Evolutionary conservation across 2,329 filamentous ascomycete species (phyloP).

Genomic region (Colletotrichum sp.): DNA sequence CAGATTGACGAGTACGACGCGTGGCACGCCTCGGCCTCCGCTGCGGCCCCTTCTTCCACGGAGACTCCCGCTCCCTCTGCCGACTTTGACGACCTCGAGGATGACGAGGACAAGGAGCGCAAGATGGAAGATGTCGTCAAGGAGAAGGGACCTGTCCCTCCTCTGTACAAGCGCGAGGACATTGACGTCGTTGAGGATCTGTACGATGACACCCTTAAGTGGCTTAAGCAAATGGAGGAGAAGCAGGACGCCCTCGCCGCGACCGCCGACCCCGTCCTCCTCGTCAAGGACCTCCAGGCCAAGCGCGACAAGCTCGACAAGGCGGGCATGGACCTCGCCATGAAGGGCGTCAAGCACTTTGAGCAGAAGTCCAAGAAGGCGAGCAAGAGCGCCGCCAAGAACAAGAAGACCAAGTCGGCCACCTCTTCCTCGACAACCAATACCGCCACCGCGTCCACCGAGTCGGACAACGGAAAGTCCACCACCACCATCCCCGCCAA

Average conservation of each 20-base stretch:
- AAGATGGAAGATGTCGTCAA: slow-evolving; percentile 49
- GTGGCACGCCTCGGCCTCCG: slow-evolving; percentile 58
- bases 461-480: slow-evolving; percentile 37
- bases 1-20: slow-evolving; percentile 73
- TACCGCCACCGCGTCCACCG: slow-evolving; percentile 24
- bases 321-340: slow-evolving; percentile 71
- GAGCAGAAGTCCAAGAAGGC: slow-evolving; percentile 51
- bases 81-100: slow-evolving; percentile 79
- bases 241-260: slow-evolving; percentile 73
- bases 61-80: slow-evolving; percentile 50
- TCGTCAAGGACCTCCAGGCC: slow-evolving; percentile 72
- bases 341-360: slow-evolving; percentile 68
- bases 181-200: slow-evolving; percentile 67
- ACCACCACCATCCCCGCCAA: slow-evolving; percentile 38
- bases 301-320: slow-evolving; percentile 76
- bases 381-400: slow-evolving; percentile 34
- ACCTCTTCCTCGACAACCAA: slow-evolving; percentile 45
- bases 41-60: slow-evolving; percentile 46
- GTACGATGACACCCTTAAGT: slow-evolving; percentile 67
- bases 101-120: slow-evolving; percentile 57
- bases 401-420: slow-evolving; percentile 50
- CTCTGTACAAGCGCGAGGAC: slow-evolving; percentile 76
- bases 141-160: slow-evolving; percentile 60
- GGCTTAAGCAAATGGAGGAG: slow-evolving; percentile 75
- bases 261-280: slow-evolving; percentile 77